Base-by-base conservation (phyloP, 768 basidiomycete species). In the Xerocomus spinulosus region DNA sequence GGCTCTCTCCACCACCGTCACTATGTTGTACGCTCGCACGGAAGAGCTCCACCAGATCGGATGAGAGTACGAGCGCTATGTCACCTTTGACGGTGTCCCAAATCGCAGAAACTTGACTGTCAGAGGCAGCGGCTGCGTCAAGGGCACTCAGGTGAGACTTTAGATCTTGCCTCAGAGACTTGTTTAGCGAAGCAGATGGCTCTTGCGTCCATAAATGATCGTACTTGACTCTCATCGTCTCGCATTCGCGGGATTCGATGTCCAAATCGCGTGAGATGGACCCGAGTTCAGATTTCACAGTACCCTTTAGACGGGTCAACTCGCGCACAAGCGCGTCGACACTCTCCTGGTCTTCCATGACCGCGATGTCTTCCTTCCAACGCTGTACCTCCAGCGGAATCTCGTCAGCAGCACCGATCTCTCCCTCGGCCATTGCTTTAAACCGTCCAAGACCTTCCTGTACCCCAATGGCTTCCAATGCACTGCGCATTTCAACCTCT, bases 131-230 rank as follows among this genome's bases (percentile, higher is more conserved):
- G 0, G 95, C 95, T 1, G 88, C 83, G 9, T 87, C 83, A 32
- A 95, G 71, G 0, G 87, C 79, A 14, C 70, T 71, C 18, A 80
- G 65, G 55, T 92, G 88, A 9, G 81, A 75, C 64, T 92, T 92
- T 46, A 97, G 68, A 61, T 93, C 92, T 51, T 81, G 80, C 13
- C 93, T 75, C 46, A 87, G 65, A 6, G 74, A 68, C 63, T 87
- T 85, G 36, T 85, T 87, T 49, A 83, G 68, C 2, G 79, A 75
- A 0, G 89, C 83, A 5, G 86, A 86, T 0, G 95, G 94, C 9
- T 80, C 77, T 66, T 96, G 94, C 8, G 85, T 83, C 85, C 91
- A 97, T 24, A 80, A 65, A 55, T 92, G 85, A 25, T 85, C 85
- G 65, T 91, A 94, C 66, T 87, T 87, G 59, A 92, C 85, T 46